These are phyloP conservation scores for Coemansia sp. DNA, from an alignment of 192 early-diverging fungal genomes.

Conservation along the genomic window DNA sequence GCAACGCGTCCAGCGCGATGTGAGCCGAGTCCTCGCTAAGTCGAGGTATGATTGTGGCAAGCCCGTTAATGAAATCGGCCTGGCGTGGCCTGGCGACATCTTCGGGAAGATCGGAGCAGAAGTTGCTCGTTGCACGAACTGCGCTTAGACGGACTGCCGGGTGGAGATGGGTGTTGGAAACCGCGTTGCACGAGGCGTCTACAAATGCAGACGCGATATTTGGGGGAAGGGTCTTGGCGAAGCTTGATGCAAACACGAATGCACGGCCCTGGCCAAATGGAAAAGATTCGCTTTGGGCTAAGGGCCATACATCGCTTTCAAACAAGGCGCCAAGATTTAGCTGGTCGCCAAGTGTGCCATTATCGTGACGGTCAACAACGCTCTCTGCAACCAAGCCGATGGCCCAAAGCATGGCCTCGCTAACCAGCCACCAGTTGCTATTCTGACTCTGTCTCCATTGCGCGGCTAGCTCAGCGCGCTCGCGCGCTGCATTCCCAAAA, in stretches of 20 bases:
- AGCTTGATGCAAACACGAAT: conserved; percentile 82
- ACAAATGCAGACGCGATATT: conserved; percentile 71
- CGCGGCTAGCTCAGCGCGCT: conserved; percentile 53
- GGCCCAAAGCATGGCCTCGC: conserved; percentile 79
- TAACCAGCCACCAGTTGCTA: conserved; percentile 78
- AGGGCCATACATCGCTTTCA: conserved; percentile 74
- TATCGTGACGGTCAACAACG: conserved; percentile 57
- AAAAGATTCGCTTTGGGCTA: conserved; percentile 52
- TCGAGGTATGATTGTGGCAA: conserved; percentile 41
- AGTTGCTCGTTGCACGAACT: conserved; percentile 47
- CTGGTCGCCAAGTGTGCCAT: conserved; percentile 24
- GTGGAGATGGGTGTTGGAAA: conserved; percentile 49
- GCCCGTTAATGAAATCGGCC: conserved; percentile 36
- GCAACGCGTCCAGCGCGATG: conserved; percentile 51
- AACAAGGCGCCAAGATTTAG: conserved; percentile 79
- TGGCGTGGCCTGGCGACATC: conserved; percentile 39
- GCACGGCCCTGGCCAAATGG: conserved; percentile 91
- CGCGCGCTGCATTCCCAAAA: conserved; percentile 55
- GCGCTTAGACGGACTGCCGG: conserved; percentile 51
- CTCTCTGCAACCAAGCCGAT: conserved; percentile 66
- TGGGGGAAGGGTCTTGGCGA: conserved; percentile 68
- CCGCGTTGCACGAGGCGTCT: conserved; percentile 69
- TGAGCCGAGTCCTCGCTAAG: conserved; percentile 54
- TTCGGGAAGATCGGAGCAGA: conserved; percentile 37
- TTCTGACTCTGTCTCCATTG: conserved; percentile 55